Evolutionary conservation across 352 stramenopile species (phyloP), one percentile per base, ranked within the genome.

Genomic region (Phytophthora agathidicida): DNA sequence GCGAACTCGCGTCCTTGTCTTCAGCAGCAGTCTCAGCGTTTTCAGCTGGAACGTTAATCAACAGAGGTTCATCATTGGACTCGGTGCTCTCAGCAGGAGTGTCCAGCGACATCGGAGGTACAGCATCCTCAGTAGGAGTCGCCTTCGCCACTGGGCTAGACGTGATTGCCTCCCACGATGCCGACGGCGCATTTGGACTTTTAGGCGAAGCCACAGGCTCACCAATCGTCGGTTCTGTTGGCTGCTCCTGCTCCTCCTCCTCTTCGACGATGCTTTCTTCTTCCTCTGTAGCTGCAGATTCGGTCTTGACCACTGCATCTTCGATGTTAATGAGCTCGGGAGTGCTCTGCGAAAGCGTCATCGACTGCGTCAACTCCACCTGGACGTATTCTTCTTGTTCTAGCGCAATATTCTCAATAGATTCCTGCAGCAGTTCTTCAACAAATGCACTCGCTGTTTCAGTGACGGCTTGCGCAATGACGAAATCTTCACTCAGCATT

Each of bases 371-470:
- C 37, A 91, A 60, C 5, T 91, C 79, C 37, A 91, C 78, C 22
- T 87, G 68, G 16, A 91, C 78, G 45, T 86, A 91, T 42, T 87
- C 78, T 9, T 91, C 81, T 32, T 78, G 77, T 30, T 86, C 75
- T 26, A 76, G 54, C 42, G 72, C 68, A 36, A 73, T 51, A 23
- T 64, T 87, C 42, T 68, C 68, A 39, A 86, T 54, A 11, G 78
- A 83, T 36, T 79, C 63, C 19, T 72, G 59, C 28, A 91, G 54
- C 7, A 82, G 45, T 5, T 83, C 65, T 9, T 73, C 66, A 2
- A 84, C 59, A 52, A 88, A 81, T 16, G 42, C 60, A 45, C 38
- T 66, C 13, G 68, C 76, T 39, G 71, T 68, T 44, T 86, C 76
- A 14, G 60, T 45, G 6, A 66, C 47, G 5, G 63, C 67, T 45